A percentile compares a stretch with the other conserved stretches of the same genome.
Evolutionary conservation across 768 basidiomycete species (phyloP).

Genomic region (Pleurotus cornucopiae): DNA sequence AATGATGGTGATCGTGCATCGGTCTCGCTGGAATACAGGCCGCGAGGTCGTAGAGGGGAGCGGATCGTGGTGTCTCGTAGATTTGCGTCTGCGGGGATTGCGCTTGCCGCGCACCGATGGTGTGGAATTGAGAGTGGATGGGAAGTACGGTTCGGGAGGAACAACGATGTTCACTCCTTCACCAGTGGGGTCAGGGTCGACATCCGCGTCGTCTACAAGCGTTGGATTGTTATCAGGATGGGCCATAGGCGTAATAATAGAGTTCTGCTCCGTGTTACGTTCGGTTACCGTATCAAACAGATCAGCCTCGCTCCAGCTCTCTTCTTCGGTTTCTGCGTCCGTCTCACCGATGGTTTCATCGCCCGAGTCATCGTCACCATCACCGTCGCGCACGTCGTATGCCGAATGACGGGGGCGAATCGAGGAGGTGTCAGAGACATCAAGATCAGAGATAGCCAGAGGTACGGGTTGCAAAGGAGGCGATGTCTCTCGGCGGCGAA

Average conservation of each 20-base stretch:
- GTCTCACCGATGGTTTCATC: constrained; percentile 52
- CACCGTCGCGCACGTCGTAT: constrained; percentile 26
- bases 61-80: constrained; percentile 57
- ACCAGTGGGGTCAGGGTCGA: constrained; percentile 78
- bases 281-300: constrained; percentile 78
- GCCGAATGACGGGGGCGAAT: constrained; percentile 61
- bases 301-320: constrained; percentile 56
- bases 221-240: constrained; percentile 3
- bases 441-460: constrained; percentile 60
- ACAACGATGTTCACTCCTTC: constrained; percentile 90
- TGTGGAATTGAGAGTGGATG: constrained; percentile 56
- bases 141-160: constrained; percentile 80
- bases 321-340: constrained; percentile 56
- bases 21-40: constrained; percentile 84
- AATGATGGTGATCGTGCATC: constrained; percentile 84
- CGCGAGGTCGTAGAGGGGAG: constrained; percentile 66
- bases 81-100: constrained; percentile 55
- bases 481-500: constrained; percentile 54
- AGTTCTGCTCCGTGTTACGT: constrained; percentile 84
- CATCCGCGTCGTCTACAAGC: constrained; percentile 41
- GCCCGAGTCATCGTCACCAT: constrained; percentile 47
- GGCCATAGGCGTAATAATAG: constrained; percentile 36
- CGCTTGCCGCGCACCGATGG: constrained; percentile 36
- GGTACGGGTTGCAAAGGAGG: constrained; percentile 53
- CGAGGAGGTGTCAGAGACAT: constrained; percentile 52